Percentiles rank a stretch among this genome's conserved stretches.
phyloP scores from a whole-genome alignment of 164 flowering plant species.

The Aristolochia californica region DNA sequence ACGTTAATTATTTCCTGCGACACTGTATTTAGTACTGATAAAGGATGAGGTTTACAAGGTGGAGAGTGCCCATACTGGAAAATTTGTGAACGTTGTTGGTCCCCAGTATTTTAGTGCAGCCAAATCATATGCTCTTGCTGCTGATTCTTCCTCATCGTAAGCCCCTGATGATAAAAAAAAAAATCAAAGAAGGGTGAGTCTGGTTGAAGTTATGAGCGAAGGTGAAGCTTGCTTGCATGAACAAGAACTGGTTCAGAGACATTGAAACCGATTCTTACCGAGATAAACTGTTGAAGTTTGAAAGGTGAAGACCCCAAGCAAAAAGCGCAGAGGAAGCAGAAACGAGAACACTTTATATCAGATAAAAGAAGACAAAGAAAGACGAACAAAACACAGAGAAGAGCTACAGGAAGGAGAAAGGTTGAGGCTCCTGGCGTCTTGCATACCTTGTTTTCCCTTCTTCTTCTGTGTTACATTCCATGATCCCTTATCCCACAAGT shows the following conservation, averaged over 20 bases:
- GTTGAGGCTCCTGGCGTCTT: too few relatives aligned
- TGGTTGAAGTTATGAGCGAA: not conserved
- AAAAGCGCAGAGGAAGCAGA: too few relatives aligned
- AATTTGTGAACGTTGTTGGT: slow-evolving; percentile 41
- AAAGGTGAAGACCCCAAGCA: too few relatives aligned
- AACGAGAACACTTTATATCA: not conserved
- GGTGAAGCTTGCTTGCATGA: too few relatives aligned
- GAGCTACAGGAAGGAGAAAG: too few relatives aligned
- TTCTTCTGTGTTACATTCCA: slow-evolving; percentile 64
- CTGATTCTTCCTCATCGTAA: slow-evolving; percentile 59
- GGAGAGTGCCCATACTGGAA: slow-evolving; percentile 25
- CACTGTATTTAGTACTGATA: too few relatives aligned
- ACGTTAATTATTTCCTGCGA: too few relatives aligned
- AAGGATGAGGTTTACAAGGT: too few relatives aligned
- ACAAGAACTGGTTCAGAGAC: too few relatives aligned
- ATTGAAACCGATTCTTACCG: slow-evolving; percentile 22
- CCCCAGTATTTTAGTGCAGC: slow-evolving; percentile 72
- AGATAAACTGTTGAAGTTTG: slow-evolving; percentile 34
- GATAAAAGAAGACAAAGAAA: not conserved
- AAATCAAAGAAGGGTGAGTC: not conserved
- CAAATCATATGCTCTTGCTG: slow-evolving; percentile 61
- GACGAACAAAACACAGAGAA: too few relatives aligned
- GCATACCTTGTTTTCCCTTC: slow-evolving; percentile 59
- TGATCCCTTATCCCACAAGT: slow-evolving; percentile 59
- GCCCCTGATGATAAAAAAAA: slow-evolving; percentile 41